These are phyloP conservation scores for Phaseolus coccineus DNA, from an alignment of 331 rosid species.

Conservation along the genomic window DNA sequence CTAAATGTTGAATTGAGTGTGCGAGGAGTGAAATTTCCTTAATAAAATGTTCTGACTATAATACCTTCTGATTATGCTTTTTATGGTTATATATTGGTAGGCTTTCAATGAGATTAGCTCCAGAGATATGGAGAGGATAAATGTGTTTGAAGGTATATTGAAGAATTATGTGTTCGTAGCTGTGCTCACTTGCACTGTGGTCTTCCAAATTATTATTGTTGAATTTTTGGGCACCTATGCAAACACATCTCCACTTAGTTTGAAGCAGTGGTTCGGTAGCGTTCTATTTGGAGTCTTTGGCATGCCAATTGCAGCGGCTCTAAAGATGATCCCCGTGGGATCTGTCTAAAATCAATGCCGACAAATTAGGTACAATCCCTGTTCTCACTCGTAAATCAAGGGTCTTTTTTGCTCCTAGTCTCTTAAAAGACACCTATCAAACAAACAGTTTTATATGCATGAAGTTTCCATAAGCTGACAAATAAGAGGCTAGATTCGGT, in stretches of 20 bases:
- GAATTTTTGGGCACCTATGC: slow-evolving; percentile 88
- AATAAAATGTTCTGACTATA: slow-evolving; percentile 8
- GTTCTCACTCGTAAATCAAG: slow-evolving; percentile 13
- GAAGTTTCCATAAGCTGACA: slow-evolving; percentile 21
- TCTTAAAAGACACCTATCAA: slow-evolving; percentile 22
- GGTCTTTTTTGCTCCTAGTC: slow-evolving; percentile 35
- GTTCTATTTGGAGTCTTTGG: slow-evolving; percentile 83
- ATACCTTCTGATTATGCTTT: slow-evolving; percentile 28
- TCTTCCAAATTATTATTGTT: slow-evolving; percentile 87
- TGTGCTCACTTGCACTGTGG: slow-evolving; percentile 72
- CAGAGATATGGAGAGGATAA: slow-evolving; percentile 97
- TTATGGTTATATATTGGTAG: slow-evolving; percentile 53
- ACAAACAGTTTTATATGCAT: slow-evolving; percentile 24
- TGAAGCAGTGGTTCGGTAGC: slow-evolving; percentile 71
- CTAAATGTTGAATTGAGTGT: background rate
- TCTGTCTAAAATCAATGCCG: slow-evolving; percentile 49
- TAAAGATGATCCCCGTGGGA: slow-evolving; percentile 79
- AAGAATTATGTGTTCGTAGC: slow-evolving; percentile 81
- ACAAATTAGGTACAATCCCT: slow-evolving; percentile 41
- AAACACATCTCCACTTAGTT: slow-evolving; percentile 80
- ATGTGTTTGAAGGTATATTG: slow-evolving; percentile 82
- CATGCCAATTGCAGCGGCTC: slow-evolving; percentile 90
- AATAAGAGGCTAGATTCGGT: slow-evolving; percentile 39
- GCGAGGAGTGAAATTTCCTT: slow-evolving; percentile 10
- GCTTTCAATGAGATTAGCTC: slow-evolving; percentile 97